Evolutionary conservation across 1,284 basidiomycete genomes (phyloP).

Genomic region (Sporisorium iseilematis-ciliati): DNA sequence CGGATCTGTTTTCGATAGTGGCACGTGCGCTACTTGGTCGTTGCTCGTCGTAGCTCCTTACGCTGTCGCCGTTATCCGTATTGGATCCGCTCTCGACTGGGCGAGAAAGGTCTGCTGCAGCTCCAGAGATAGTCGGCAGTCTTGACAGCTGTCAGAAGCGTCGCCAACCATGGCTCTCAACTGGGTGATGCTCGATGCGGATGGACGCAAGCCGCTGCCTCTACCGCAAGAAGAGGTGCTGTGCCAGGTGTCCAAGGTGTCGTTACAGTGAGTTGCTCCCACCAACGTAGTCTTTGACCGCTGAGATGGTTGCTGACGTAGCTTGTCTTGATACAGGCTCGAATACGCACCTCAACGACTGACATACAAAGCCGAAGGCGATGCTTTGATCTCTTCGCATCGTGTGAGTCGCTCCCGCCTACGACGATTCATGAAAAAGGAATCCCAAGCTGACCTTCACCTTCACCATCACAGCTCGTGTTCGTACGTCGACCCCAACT

Average conservation of each 20-base stretch:
- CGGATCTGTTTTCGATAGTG: not conserved
- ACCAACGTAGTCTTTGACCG: not conserved
- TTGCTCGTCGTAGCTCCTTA: not conserved
- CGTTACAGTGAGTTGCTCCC: conserved; percentile 37
- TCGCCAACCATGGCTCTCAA: conserved; percentile 55
- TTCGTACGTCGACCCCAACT: conserved; percentile 50
- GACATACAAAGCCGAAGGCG: conserved; percentile 53
- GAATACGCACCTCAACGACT: conserved; percentile 24
- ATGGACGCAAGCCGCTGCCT: conserved; percentile 49
- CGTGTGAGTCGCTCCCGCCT: conserved; percentile 28
- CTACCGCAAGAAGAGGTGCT: conserved; percentile 55
- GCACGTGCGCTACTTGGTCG: not conserved
- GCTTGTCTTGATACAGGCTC: conserved; percentile 18
- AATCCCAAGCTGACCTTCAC: too few species aligned
- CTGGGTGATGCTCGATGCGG: conserved; percentile 59
- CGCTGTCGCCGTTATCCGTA: not conserved
- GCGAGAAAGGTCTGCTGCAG: too few species aligned
- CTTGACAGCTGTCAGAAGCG: not conserved
- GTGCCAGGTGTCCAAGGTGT: conserved; percentile 31
- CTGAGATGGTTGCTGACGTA: not conserved
- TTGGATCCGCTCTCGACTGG: too few species aligned
- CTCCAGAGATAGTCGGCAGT: not conserved
- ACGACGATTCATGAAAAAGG: not conserved
- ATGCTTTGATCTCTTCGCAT: conserved; percentile 52
- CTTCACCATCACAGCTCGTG: conserved; percentile 34